Percentiles rank a stretch among this genome's conserved stretches.
Evolutionary conservation across 805 yeast genomes (phyloP).

Genomic region (Saturnispora gosingensis): DNA sequence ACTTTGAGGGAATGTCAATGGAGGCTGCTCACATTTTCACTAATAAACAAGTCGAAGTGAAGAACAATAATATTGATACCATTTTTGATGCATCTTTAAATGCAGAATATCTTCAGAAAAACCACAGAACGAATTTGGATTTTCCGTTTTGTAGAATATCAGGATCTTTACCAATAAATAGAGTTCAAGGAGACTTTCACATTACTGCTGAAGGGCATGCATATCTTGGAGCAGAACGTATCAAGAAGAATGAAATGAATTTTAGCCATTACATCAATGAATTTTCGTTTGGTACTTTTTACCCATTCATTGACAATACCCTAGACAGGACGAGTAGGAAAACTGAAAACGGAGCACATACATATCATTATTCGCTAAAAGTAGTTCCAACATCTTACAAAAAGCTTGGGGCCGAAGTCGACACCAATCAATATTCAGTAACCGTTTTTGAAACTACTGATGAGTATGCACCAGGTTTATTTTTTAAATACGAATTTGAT

Average conservation of each 20-base stretch:
- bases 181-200: constrained; percentile 78
- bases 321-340: constrained; percentile 64
- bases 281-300: constrained; percentile 84
- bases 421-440: constrained; percentile 80
- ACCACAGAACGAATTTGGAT: constrained; percentile 37
- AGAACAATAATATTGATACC: constrained; percentile 48
- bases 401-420: constrained; percentile 60
- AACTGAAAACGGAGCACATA: constrained; percentile 39
- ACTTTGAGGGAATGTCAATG: constrained; percentile 56
- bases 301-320: constrained; percentile 82
- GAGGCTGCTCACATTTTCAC: constrained; percentile 41
- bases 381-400: constrained; percentile 79
- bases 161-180: constrained; percentile 76
- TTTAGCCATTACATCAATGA: constrained; percentile 82
- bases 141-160: constrained; percentile 80
- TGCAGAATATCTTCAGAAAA: constrained; percentile 48
- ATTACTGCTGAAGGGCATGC: constrained; percentile 73
- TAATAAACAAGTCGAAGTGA: constrained; percentile 30
- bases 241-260: constrained; percentile 42
- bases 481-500: constrained; percentile 79
- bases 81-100: constrained; percentile 55
- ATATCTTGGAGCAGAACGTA: constrained; percentile 35
- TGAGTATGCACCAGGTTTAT: constrained; percentile 60
- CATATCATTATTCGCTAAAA: constrained; percentile 57
- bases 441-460: constrained; percentile 32